These are phyloP conservation scores for Sanghuangporus sanghuang DNA, from an alignment of 1,284 basidiomycete species.

Conservation along the genomic window DNA sequence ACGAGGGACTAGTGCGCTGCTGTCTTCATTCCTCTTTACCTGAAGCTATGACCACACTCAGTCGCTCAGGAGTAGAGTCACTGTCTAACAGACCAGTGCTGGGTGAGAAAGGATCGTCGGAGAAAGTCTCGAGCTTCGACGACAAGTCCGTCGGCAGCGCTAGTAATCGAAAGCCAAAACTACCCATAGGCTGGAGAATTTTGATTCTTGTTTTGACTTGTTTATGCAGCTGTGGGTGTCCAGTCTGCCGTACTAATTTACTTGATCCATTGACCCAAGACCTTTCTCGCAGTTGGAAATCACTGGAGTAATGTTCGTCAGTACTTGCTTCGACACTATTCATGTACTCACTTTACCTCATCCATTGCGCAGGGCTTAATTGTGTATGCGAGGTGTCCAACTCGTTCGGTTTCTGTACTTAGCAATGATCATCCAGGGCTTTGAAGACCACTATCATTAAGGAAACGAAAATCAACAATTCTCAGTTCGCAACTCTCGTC, in stretches of 20 bases:
- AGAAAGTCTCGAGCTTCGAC: slow-evolving; percentile 9
- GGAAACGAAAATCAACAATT: slow-evolving; percentile 40
- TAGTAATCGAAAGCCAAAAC: slow-evolving; percentile 16
- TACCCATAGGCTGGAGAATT: slow-evolving; percentile 27
- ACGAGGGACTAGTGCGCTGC: background rate
- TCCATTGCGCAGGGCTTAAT: slow-evolving; percentile 33
- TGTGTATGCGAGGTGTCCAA: slow-evolving; percentile 25
- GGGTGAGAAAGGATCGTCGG: slow-evolving; percentile 14
- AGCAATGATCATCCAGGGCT: slow-evolving; percentile 24
- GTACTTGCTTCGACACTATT: background rate
- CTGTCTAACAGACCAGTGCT: background rate
- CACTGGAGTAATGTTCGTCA: slow-evolving; percentile 40
- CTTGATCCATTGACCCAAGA: background rate
- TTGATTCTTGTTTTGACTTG: slow-evolving; percentile 28
- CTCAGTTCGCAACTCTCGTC: slow-evolving; percentile 40
- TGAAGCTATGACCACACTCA: background rate
- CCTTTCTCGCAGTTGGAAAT: slow-evolving; percentile 34
- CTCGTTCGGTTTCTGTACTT: background rate
- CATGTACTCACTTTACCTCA: background rate
- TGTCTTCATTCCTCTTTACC: background rate
- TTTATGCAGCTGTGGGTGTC: slow-evolving; percentile 29
- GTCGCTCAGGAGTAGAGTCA: background rate
- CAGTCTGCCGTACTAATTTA: background rate
- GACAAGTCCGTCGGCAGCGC: background rate
- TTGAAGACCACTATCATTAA: slow-evolving; percentile 42